Evolutionary conservation across 352 stramenopile genomes (phyloP).

Genomic region (Phytophthora hybrid): DNA sequence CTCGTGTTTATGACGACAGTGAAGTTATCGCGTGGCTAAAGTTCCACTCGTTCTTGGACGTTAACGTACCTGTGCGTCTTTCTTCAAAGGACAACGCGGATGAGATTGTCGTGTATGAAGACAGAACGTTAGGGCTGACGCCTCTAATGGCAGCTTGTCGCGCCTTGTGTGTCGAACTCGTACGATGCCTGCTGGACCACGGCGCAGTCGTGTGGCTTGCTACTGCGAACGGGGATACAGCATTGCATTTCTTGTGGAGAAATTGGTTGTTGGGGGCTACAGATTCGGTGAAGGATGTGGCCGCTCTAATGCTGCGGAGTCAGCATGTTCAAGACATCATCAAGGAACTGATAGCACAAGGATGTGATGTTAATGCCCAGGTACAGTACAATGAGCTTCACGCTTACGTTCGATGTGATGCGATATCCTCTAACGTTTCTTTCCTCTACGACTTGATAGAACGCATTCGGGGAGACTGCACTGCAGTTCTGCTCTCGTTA

Average conservation of each 20-base stretch:
- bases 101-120: conserved; percentile 24
- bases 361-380: conserved; percentile 60
- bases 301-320: conserved; percentile 41
- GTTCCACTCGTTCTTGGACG: conserved; percentile 66
- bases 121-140: conserved; percentile 53
- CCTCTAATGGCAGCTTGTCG: conserved; percentile 78
- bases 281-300: conserved; percentile 41
- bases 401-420: neutral
- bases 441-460: conserved; percentile 41
- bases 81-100: neutral
- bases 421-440: neutral
- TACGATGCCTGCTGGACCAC: conserved; percentile 54
- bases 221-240: conserved; percentile 75
- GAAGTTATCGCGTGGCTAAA: conserved; percentile 72
- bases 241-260: conserved; percentile 71
- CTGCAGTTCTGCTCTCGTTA: conserved; percentile 65
- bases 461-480: conserved; percentile 66
- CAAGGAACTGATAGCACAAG: conserved; percentile 41
- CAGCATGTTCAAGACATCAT: conserved; percentile 54
- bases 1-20: conserved; percentile 32
- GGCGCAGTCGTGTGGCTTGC: conserved; percentile 56
- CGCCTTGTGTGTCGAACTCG: conserved; percentile 58
- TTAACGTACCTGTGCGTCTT: conserved; percentile 65
- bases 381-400: conserved; percentile 28
- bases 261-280: conserved; percentile 42